phyloP scores from a whole-genome alignment of 2,329 filamentous ascomycete genomes.

The Botrytis squamosa region DNA sequence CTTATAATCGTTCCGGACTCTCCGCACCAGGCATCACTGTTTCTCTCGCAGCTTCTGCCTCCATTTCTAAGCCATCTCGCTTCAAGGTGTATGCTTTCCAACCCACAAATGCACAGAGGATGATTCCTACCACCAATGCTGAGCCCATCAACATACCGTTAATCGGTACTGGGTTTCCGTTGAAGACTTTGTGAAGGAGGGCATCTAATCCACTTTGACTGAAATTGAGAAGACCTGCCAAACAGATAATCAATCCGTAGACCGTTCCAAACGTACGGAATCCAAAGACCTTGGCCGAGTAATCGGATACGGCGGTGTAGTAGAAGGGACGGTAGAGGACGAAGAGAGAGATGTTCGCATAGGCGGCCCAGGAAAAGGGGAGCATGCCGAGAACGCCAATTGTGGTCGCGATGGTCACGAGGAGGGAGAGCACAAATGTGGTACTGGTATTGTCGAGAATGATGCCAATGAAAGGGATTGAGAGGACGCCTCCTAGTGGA shows the following conservation, averaged over 20 bases:
- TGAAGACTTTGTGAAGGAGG: slow-evolving; percentile 70
- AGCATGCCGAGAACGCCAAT: slow-evolving; percentile 78
- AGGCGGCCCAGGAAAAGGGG: slow-evolving; percentile 68
- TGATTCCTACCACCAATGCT: slow-evolving; percentile 62
- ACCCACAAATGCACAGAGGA: slow-evolving; percentile 65
- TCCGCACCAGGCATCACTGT: slow-evolving; percentile 36
- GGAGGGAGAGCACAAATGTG: slow-evolving; percentile 63
- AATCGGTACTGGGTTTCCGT: slow-evolving; percentile 71
- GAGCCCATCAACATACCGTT: slow-evolving; percentile 65
- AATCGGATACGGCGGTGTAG: slow-evolving; percentile 88
- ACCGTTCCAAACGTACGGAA: slow-evolving; percentile 91
- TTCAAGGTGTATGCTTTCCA: slow-evolving; percentile 40
- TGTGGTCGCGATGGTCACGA: slow-evolving; percentile 68
- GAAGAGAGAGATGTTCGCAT: slow-evolving; percentile 74
- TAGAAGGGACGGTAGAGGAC: slow-evolving; percentile 85
- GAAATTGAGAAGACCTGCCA: slow-evolving; percentile 82
- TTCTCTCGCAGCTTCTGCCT: slow-evolving; percentile 46
- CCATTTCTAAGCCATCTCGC: slow-evolving; percentile 43
- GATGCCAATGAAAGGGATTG: slow-evolving; percentile 80
- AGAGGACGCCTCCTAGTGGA: slow-evolving; percentile 78
- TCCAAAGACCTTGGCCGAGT: slow-evolving; percentile 87
- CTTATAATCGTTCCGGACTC: slow-evolving; percentile 30
- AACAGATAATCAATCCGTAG: slow-evolving; percentile 87
- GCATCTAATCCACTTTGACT: slow-evolving; percentile 77
- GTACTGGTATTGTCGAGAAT: slow-evolving; percentile 78